Percentiles rank a stretch among this genome's conserved stretches.
These are phyloP conservation scores for Cladosporium austrohemisphaericum DNA, from an alignment of 2,329 filamentous ascomycete genomes.

Conservation along the genomic window DNA sequence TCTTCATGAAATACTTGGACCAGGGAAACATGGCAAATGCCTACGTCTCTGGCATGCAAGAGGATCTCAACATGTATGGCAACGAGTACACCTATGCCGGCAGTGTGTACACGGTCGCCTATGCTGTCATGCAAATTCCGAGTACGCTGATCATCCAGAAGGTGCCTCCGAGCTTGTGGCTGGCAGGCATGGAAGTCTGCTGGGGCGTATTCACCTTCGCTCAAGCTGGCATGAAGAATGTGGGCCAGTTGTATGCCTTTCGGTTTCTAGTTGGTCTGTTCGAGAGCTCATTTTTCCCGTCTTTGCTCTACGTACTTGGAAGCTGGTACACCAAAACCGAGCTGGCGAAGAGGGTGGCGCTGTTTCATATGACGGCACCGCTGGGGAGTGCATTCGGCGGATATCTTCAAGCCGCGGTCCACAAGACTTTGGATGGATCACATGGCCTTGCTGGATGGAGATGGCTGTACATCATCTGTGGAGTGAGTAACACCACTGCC, in stretches of 20 bases:
- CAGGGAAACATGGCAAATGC: slow-evolving; percentile 39
- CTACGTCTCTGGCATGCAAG: slow-evolving; percentile 27
- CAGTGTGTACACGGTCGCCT: slow-evolving; percentile 18
- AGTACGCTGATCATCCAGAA: slow-evolving; percentile 15
- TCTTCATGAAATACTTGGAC: slow-evolving; percentile 49
- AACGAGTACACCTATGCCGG: slow-evolving; percentile 16
- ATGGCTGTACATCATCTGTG: slow-evolving; percentile 50
- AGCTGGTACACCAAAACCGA: slow-evolving; percentile 18
- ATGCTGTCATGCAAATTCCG: slow-evolving; percentile 19
- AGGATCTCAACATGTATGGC: slow-evolving; percentile 6
- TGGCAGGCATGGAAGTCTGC: slow-evolving; percentile 11
- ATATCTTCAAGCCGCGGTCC: slow-evolving; percentile 54
- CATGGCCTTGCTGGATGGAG: slow-evolving; percentile 49
- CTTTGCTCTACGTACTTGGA: slow-evolving; percentile 18
- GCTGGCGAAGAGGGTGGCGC: slow-evolving; percentile 1
- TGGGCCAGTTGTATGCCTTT: slow-evolving; percentile 15
- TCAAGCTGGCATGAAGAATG: slow-evolving; percentile 15
- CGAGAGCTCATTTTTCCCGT: slow-evolving; percentile 21
- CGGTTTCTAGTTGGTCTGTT: slow-evolving; percentile 18
- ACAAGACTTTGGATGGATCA: slow-evolving; percentile 35
- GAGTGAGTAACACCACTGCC: slow-evolving; percentile 31
- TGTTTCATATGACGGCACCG: slow-evolving; percentile 9
- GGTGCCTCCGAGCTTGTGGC: slow-evolving; percentile 12
- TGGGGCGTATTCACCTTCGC: slow-evolving; percentile 19
- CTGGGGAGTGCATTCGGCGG: slow-evolving; percentile 41